phyloP scores from a whole-genome alignment of 768 basidiomycete genomes.

The Mycena haematopus region DNA sequence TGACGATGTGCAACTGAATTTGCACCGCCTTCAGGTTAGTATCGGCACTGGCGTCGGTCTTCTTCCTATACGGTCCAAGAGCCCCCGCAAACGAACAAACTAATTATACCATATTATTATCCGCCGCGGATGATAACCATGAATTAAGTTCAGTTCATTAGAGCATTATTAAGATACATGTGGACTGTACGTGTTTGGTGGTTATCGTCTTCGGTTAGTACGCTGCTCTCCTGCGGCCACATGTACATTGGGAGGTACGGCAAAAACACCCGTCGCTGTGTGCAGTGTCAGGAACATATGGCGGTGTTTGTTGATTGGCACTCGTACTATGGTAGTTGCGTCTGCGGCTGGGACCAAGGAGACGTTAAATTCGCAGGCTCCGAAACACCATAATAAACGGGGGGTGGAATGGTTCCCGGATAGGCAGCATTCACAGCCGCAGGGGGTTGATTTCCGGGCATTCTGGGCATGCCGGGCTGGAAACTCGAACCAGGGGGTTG shows the following conservation, averaged over 20 bases:
- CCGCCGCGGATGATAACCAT: too few species aligned
- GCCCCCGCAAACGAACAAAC: too few species aligned
- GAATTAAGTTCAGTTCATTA: too few species aligned
- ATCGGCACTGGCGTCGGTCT: too few species aligned
- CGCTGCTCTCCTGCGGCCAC: conserved; percentile 10
- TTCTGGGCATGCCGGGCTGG: background rate
- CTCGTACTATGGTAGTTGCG: conserved; percentile 1
- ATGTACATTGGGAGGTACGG: conserved; percentile 11
- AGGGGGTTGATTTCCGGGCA: background rate
- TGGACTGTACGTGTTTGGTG: background rate
- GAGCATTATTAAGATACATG: conserved; percentile 1
- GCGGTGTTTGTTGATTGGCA: background rate
- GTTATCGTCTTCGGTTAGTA: background rate
- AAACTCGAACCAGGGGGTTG: background rate
- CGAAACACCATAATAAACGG: conserved; percentile 19
- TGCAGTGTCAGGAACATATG: background rate
- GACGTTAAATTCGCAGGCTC: conserved; percentile 13
- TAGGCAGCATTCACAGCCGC: background rate
- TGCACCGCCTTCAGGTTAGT: too few species aligned
- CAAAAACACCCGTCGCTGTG: conserved; percentile 14
- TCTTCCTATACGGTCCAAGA: too few species aligned
- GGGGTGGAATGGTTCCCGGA: background rate
- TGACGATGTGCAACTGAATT: too few species aligned
- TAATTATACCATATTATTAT: too few species aligned
- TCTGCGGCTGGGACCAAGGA: conserved; percentile 8